These are phyloP conservation scores for Diutina sp. DNA, from an alignment of 1,139 yeast species.

Conservation along the genomic window DNA sequence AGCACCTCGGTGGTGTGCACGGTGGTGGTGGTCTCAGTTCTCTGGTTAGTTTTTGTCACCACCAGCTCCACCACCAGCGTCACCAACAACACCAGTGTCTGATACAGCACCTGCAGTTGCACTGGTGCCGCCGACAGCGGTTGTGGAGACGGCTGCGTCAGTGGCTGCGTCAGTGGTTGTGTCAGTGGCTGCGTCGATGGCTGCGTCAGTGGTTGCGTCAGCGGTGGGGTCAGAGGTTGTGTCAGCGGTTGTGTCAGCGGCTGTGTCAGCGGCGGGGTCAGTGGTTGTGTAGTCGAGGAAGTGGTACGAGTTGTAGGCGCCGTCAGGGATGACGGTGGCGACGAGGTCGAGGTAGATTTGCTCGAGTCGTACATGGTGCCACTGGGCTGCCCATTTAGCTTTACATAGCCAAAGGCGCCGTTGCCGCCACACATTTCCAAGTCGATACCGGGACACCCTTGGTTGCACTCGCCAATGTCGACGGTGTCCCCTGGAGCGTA, in stretches of 20 bases:
- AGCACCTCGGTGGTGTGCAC: background rate
- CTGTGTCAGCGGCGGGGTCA: background rate
- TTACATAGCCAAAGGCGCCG: constrained; percentile 23
- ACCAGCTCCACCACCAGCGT: constrained; percentile 1
- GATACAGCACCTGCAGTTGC: background rate
- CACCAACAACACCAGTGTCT: background rate
- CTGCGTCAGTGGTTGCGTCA: background rate
- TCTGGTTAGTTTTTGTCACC: background rate
- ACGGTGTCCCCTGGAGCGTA: constrained; percentile 29
- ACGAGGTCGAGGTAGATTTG: background rate
- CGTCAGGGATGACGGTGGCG: background rate
- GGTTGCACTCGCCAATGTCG: constrained; percentile 23
- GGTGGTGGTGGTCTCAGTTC: background rate
- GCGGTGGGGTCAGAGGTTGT: background rate
- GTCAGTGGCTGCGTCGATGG: background rate
- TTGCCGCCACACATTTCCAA: constrained; percentile 20
- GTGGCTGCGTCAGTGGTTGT: background rate
- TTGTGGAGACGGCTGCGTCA: background rate
- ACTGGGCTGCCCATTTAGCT: background rate
- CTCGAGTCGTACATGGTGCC: background rate
- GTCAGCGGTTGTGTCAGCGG: background rate
- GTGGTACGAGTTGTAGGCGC: background rate
- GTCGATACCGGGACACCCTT: constrained; percentile 37
- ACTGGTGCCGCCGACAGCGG: background rate
- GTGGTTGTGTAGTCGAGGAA: background rate